A percentile compares a stretch with the other conserved stretches of the same genome.
Conservation (phyloP, 768 basidiomycete species). For the Royoungia palumana region DNA sequence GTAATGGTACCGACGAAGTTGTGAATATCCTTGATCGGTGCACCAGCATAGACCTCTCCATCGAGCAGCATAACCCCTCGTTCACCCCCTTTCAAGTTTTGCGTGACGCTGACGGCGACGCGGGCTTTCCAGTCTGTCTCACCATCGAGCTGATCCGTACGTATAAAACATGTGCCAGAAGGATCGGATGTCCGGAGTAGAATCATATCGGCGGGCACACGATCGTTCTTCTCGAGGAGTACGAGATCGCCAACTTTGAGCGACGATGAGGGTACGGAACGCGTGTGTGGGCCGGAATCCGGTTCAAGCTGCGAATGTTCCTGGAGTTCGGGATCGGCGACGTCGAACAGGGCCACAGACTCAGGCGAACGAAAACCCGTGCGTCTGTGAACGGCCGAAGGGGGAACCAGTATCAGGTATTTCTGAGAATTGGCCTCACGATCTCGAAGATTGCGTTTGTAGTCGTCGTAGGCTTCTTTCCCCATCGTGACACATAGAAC, state of each 20-base stretch:
- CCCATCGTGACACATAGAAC: constrained; percentile 95
- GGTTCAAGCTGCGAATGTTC: constrained; percentile 14
- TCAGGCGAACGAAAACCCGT: constrained; percentile 11
- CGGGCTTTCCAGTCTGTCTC: constrained; percentile 99
- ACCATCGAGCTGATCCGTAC: constrained; percentile 97
- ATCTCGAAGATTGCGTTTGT: constrained; percentile 89
- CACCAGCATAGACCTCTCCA: constrained; percentile 93
- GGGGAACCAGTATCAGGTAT: constrained; percentile 76
- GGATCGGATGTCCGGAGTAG: constrained; percentile 84
- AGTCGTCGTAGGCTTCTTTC: constrained; percentile 98
- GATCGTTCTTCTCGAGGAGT: constrained; percentile 91
- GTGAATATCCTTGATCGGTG: constrained; percentile 96
- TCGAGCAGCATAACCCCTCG: constrained; percentile 56
- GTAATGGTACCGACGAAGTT: constrained; percentile 93
- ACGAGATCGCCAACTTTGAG: constrained; percentile 91
- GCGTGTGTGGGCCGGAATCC: constrained; percentile 51
- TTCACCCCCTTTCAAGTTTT: constrained; percentile 36
- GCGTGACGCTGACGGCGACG: constrained; percentile 58
- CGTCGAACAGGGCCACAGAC: constrained; percentile 17
- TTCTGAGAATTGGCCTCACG: constrained; percentile 92
- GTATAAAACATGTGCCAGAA: constrained; percentile 93
- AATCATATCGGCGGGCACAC: constrained; percentile 93
- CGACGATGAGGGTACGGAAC: constrained; percentile 82
- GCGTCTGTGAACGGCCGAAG: constrained; percentile 32
- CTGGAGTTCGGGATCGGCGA: constrained; percentile 20